Percentiles rank a stretch among this genome's conserved stretches.
Conservation (phyloP, 768 basidiomycete genomes). For the Mycena crocata region DNA sequence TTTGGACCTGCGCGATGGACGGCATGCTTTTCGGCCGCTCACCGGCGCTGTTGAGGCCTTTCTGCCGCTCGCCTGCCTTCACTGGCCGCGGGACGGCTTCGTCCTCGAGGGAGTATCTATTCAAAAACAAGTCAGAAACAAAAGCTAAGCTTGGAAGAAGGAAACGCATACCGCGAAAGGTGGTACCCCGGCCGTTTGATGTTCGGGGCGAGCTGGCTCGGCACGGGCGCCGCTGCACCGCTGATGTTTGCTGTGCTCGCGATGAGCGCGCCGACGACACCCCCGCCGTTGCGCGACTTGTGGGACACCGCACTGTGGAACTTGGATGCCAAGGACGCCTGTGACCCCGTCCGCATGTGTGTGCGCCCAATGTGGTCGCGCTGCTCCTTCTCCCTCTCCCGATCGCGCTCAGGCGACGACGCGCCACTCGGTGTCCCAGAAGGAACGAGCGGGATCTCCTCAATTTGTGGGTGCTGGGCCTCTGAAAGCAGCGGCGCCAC, state of each 20-base stretch:
- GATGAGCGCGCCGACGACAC: conserved; percentile 79
- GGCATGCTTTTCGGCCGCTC: conserved; percentile 24
- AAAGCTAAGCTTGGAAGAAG: neutral
- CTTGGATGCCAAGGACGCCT: conserved; percentile 11
- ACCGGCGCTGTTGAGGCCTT: neutral
- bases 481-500: neutral
- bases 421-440: neutral
- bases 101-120: conserved; percentile 41
- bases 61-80: too few species aligned
- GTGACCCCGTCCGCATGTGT: conserved; percentile 19
- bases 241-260: conserved; percentile 74
- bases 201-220: conserved; percentile 64
- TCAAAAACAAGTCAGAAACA: neutral
- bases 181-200: conserved; percentile 73
- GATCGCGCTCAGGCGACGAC: neutral
- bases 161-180: conserved; percentile 57
- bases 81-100: conserved; percentile 7
- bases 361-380: conserved; percentile 14
- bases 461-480: neutral
- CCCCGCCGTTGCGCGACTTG: conserved; percentile 62
- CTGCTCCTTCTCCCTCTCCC: too few species aligned
- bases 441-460: conserved; percentile 7
- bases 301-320: conserved; percentile 34
- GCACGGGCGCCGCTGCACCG: conserved; percentile 67
- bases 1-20: neutral